Conservation (phyloP, 306 rosid genomes). For the Lithocarpus polystachyus region DNA sequence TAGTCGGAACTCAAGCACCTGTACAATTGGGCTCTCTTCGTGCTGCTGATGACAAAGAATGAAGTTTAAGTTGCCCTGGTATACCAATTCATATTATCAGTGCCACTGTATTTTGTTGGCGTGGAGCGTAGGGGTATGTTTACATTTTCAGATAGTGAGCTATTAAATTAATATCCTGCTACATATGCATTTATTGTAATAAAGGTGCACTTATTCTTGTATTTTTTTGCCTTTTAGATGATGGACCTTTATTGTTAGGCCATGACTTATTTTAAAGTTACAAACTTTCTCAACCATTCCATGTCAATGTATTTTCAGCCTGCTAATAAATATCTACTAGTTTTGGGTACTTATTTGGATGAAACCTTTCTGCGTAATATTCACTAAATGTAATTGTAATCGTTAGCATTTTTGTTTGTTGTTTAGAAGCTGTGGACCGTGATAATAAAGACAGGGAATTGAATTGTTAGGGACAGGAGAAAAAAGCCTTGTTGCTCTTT, state of each 20-base stretch:
- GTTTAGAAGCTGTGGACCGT: background rate
- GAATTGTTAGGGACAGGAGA: background rate
- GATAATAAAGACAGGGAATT: background rate
- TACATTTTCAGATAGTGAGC: background rate
- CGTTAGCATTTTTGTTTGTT: background rate
- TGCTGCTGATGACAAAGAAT: constrained; percentile 59
- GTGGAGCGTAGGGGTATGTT: background rate
- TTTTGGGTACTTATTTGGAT: background rate
- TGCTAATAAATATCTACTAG: background rate
- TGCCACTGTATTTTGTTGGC: background rate
- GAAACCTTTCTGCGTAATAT: background rate
- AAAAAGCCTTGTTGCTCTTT: background rate
- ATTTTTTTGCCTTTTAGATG: background rate
- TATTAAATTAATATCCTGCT: background rate
- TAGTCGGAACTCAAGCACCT: constrained; percentile 62
- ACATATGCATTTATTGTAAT: background rate
- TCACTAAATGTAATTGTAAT: background rate
- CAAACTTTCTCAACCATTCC: background rate
- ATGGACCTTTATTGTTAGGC: background rate
- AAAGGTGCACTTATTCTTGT: background rate
- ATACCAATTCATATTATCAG: background rate
- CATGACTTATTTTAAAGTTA: background rate
- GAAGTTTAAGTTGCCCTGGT: background rate
- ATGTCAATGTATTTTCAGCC: background rate
- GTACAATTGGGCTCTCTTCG: constrained; percentile 55